Base-by-base conservation (phyloP, 768 basidiomycete genomes). In the Psilocybe cubensis region DNA sequence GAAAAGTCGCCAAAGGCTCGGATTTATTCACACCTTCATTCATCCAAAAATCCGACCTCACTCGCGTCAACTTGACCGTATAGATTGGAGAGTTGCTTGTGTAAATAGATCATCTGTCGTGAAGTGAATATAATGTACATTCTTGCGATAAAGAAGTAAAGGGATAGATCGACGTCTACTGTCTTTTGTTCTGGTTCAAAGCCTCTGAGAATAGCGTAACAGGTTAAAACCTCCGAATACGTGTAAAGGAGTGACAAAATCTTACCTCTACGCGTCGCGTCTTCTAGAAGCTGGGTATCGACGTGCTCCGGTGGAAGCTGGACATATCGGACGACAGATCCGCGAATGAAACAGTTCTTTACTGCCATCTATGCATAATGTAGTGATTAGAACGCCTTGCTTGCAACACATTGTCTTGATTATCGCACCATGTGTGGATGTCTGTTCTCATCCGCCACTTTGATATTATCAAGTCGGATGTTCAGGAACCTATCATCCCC, bases 281-380 rank as follows among this genome's bases (percentile, higher is more conserved):
- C 96, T 74, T 99, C 96, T 38, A 99, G 72, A 50, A 98, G 74
- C 63, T 96, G 94, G 2, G 94, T 97, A 72, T 99, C 97, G 57
- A 99, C 94, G 59, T 91, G 91, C 61, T 92, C 89, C 23, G 92
- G 86, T 2, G 94, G 94, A 54, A 99, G 80, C 70, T 96, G 93
- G 18, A 98, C 97, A 67, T 99, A 99, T 63, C 97, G 90, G 51
- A 99, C 96, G 12, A 98, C 97, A 17, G 94, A 96, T 61, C 97
- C 97, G 41, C 97, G 89, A 66, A 99, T 99, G 70, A 99, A 99
- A 72, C 95, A 97, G 73, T 98, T 98, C 78, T 96, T 96, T 41
- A 99, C 95, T 0, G 96, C 95, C 88, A 98, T 95, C 96, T 98
- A 64, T 25, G 28, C 20, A 50, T 25, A 23, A 46, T 23, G 7